Conservation (phyloP, 345 rosid species). For the Linum lewisii region DNA sequence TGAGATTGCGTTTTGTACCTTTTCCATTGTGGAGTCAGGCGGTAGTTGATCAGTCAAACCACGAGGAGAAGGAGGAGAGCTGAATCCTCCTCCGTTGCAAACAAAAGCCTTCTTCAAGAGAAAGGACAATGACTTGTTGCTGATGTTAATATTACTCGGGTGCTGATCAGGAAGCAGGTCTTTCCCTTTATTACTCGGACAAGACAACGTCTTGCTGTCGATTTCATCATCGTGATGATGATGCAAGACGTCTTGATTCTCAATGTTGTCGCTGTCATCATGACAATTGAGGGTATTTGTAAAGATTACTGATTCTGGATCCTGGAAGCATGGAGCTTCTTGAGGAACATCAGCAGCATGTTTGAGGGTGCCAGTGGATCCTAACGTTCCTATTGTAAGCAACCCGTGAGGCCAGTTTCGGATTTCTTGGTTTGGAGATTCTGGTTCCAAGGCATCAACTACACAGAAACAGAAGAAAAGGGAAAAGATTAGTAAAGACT, state of each 20-base stretch:
- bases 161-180: background rate
- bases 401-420: constrained; percentile 2
- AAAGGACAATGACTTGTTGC: background rate
- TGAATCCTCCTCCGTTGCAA: background rate
- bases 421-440: background rate
- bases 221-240: no score
- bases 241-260: no score
- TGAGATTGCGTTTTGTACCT: background rate
- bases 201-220: no score
- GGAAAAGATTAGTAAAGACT: background rate
- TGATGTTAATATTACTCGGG: background rate
- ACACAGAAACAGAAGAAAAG: background rate
- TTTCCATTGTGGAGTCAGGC: background rate
- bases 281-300: no score
- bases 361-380: background rate
- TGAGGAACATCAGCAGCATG: background rate
- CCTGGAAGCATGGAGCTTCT: background rate
- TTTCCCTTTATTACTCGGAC: no score
- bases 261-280: no score
- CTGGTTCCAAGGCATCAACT: background rate
- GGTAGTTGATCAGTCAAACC: background rate
- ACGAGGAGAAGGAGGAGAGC: background rate
- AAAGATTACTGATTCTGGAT: background rate
- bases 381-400: constrained; percentile 3
- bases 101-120: background rate